Base-by-base conservation (phyloP, 768 basidiomycete genomes). In the Leccinum uliginosum region DNA sequence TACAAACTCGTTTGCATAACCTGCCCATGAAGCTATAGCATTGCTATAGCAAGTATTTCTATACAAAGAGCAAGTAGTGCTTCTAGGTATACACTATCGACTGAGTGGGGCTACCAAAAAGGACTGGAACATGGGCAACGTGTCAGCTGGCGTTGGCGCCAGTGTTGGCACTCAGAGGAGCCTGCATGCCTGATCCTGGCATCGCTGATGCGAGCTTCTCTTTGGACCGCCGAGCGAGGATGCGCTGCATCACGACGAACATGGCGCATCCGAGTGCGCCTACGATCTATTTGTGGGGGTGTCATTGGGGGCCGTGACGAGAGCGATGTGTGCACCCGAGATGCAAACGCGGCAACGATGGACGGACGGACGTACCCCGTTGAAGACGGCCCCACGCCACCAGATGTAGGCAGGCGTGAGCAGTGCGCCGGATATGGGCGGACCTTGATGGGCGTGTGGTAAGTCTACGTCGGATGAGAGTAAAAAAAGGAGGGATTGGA, bases 381-480 rank as follows among this genome's bases (percentile, higher is more conserved):
- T 73, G 61, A 84, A 86, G 8, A 84, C 54, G 11, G 78, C 78
- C 1, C 82, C 80, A 32, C 79, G 73, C 80, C 82, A 84, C 85
- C 85, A 86, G 6, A 79, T 62, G 56, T 79, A 84, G 0, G 73
- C 66, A 8, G 73, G 59, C 0, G 81, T 77, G 7, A 86, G 75
- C 26, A 86, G 68, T 4, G 82, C 78, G 0, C 85, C 85, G 32
- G 78, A 78, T 55, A 85, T 79, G 1, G 85, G 84, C 0, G 82
- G 79, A 10, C 83, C 83, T 63, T 23, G 1, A 40, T 40, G 38
- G 38, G 9, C 38, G n/a, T 40, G 17, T 9, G 35, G 17, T 19
- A n/a, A 40, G 38, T 40, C 38, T 10, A n/a, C n/a, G 17, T 40
- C n/a, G 3, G 4, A 5, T 23, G 11, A 35, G 14, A n/a, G 5